These are phyloP conservation scores for Draba incana DNA, from an alignment of 345 rosid genomes.

Conservation along the genomic window DNA sequence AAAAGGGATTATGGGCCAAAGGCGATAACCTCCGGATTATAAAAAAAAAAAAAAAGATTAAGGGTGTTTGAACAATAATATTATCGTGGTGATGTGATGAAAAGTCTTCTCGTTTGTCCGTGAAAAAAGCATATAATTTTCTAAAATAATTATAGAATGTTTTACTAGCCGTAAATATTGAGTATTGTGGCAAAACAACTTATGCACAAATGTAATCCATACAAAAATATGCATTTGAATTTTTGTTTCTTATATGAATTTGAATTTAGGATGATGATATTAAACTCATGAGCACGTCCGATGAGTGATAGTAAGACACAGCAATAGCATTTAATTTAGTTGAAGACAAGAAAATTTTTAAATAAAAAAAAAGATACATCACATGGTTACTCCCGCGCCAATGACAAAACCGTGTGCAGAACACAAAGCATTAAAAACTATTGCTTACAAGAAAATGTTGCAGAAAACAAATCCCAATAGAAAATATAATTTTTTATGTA, in stretches of 20 bases:
- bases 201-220: no score
- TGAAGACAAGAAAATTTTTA: constrained; percentile 18
- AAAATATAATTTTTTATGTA: not conserved
- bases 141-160: not conserved
- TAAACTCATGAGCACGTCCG: constrained; percentile 6
- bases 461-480: constrained; percentile 42
- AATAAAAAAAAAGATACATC: not conserved
- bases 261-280: constrained; percentile 7
- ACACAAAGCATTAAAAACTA: constrained; percentile 42
- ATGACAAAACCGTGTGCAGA: constrained; percentile 33
- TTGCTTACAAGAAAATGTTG: constrained; percentile 44
- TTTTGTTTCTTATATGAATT: not conserved
- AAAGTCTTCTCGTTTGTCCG: not conserved
- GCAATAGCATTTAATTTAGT: constrained; percentile 25
- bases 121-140: not conserved
- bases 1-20: no score
- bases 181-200: not conserved
- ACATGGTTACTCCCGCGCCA: constrained; percentile 21
- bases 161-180: not conserved
- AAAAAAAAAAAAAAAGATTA: no score
- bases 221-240: not conserved
- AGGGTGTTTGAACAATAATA: not conserved
- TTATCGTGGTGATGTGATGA: not conserved
- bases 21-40: no score
- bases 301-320: constrained; percentile 11